A percentile compares a stretch with the other conserved stretches of the same genome.
These are phyloP conservation scores for Russula foetens DNA, from an alignment of 768 basidiomycete species.

Conservation along the genomic window DNA sequence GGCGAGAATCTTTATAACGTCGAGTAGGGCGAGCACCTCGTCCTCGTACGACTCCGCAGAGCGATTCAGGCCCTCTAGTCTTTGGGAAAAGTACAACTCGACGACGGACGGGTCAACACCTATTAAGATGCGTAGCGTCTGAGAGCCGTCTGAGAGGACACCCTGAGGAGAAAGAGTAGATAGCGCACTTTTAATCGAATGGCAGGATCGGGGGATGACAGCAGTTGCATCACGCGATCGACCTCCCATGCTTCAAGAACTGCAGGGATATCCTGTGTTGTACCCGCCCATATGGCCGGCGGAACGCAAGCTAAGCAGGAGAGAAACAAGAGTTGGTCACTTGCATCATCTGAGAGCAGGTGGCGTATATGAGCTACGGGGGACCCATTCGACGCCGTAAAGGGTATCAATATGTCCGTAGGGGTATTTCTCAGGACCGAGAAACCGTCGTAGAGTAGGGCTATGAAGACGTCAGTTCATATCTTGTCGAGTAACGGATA, in stretches of 20 bases:
- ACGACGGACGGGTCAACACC: conserved; percentile 53
- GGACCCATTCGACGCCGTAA: conserved; percentile 7
- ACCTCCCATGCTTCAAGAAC: conserved; percentile 69
- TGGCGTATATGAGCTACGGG: conserved; percentile 43
- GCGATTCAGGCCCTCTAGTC: conserved; percentile 32
- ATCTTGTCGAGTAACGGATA: not conserved
- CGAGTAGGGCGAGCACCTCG: conserved; percentile 41
- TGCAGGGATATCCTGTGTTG: conserved; percentile 37
- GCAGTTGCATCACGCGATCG: conserved; percentile 56
- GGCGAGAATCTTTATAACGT: conserved; percentile 42
- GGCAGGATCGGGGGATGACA: conserved; percentile 50
- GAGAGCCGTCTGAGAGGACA: not conserved
- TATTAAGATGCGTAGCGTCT: conserved; percentile 56
- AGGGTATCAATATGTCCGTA: conserved; percentile 2
- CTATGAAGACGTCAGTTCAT: not conserved
- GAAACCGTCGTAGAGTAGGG: conserved; percentile 11
- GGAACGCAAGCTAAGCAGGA: conserved; percentile 53
- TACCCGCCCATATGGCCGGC: conserved; percentile 62
- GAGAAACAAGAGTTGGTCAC: conserved; percentile 60
- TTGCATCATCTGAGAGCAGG: conserved; percentile 51
- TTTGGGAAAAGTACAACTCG: conserved; percentile 43
- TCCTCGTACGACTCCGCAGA: conserved; percentile 33
- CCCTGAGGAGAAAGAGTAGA: not conserved
- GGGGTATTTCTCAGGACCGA: conserved; percentile 10
- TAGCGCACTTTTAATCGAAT: conserved; percentile 51